phyloP scores from a whole-genome alignment of 768 basidiomycete species.

The Strobilomyces dryophilus region DNA sequence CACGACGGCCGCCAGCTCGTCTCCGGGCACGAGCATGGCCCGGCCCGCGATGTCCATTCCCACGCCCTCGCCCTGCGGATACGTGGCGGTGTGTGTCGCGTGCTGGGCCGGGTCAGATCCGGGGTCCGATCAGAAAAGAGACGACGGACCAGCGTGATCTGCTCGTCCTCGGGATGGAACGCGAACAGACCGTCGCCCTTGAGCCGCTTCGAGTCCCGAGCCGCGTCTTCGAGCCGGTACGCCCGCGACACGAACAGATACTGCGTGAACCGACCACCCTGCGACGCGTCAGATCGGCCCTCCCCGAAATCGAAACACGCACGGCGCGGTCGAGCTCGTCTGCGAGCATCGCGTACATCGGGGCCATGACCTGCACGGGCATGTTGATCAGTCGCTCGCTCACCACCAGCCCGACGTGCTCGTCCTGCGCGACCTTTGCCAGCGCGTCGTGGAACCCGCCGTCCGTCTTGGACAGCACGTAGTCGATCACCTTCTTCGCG shows the following conservation, averaged over 20 bases:
- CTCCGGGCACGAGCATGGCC: slow-evolving; percentile 56
- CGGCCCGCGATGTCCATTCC: slow-evolving; percentile 68
- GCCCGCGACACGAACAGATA: slow-evolving; percentile 73
- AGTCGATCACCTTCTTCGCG: slow-evolving; percentile 64
- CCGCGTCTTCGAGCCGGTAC: slow-evolving; percentile 71
- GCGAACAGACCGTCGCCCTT: slow-evolving; percentile 53
- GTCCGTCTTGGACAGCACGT: slow-evolving; percentile 61
- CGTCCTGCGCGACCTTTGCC: slow-evolving; percentile 33
- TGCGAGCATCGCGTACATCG: slow-evolving; percentile 85
- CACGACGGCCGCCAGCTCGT: slow-evolving; percentile 40
- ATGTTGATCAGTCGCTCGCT: slow-evolving; percentile 92
- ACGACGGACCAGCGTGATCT: slow-evolving; percentile 52
- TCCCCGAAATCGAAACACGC: slow-evolving; percentile 39
- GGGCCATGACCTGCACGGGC: slow-evolving; percentile 89
- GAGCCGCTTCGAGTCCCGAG: slow-evolving; percentile 39
- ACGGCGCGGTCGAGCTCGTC: slow-evolving; percentile 78
- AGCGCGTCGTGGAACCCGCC: slow-evolving; percentile 49
- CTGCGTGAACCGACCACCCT: slow-evolving; percentile 67
- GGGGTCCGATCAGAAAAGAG: too few relatives aligned
- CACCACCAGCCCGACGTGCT: slow-evolving; percentile 74
- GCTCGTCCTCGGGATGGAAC: slow-evolving; percentile 87
- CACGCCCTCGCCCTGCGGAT: slow-evolving; percentile 57
- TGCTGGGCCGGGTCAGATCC: slow-evolving; percentile 7
- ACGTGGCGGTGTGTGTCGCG: slow-evolving; percentile 27
- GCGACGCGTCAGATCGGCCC: neutral